phyloP scores from a whole-genome alignment of 305 asterid genomes.

The Caryopteris hybrid region DNA sequence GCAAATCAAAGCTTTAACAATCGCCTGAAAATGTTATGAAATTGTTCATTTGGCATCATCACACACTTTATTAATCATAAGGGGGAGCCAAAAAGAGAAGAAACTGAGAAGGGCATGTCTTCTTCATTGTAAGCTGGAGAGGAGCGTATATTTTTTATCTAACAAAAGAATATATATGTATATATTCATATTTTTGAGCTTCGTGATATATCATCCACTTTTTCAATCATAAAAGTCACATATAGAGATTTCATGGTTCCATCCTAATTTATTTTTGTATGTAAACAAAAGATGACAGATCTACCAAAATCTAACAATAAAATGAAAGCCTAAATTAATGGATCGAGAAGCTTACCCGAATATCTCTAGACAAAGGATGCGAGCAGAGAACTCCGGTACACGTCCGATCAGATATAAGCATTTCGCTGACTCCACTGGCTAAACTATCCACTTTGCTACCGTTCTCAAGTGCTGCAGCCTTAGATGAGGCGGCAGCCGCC shows the following conservation, averaged over 20 bases:
- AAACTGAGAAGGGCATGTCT: too few species aligned
- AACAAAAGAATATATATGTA: too few species aligned
- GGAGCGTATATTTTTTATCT: too few species aligned
- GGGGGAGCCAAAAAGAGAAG: neutral
- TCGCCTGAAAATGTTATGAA: neutral
- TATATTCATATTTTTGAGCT: too few species aligned
- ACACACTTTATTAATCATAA: neutral
- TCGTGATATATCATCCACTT: neutral
- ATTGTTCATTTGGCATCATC: neutral
- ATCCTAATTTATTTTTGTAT: neutral
- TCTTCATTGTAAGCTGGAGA: too few species aligned
- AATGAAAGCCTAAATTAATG: neutral
- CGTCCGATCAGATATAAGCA: conserved; percentile 83
- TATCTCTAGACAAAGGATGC: conserved; percentile 87
- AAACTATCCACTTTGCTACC: conserved; percentile 49
- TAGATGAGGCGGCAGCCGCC: conserved; percentile 37
- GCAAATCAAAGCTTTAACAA: neutral
- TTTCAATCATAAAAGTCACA: neutral
- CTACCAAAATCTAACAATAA: neutral
- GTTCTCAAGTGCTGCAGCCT: conserved; percentile 37
- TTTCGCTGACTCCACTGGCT: conserved; percentile 50
- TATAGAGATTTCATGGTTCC: neutral
- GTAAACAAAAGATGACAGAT: neutral
- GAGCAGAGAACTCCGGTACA: conserved; percentile 94
- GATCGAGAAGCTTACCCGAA: conserved; percentile 55